phyloP scores from a whole-genome alignment of 2,329 filamentous ascomycete species.

The Talaromyces marneffei region DNA sequence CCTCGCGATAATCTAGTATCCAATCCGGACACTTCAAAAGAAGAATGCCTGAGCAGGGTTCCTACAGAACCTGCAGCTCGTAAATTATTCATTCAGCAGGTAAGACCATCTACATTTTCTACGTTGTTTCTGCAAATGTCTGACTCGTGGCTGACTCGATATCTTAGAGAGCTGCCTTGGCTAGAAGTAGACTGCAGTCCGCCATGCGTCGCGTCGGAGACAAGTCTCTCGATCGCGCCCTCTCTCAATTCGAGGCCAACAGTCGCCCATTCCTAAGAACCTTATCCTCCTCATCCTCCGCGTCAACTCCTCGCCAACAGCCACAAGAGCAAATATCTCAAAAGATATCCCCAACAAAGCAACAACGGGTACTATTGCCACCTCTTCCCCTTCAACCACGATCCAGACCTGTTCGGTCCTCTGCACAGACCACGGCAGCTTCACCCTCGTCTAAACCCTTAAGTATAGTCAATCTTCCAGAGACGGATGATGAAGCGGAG shows the following conservation, averaged over 20 bases:
- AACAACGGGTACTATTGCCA: slow-evolving; percentile 12
- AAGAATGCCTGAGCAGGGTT: slow-evolving; percentile 18
- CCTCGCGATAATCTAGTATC: slow-evolving; percentile 12
- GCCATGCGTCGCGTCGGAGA: slow-evolving; percentile 37
- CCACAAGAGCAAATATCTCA: not conserved
- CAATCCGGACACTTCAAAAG: slow-evolving; percentile 13
- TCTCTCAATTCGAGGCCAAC: slow-evolving; percentile 36
- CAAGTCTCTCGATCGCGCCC: slow-evolving; percentile 35
- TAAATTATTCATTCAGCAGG: slow-evolving; percentile 38
- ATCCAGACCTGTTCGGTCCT: slow-evolving; percentile 12
- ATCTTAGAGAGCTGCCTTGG: slow-evolving; percentile 35
- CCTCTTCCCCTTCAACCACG: slow-evolving; percentile 14
- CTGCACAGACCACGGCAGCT: slow-evolving; percentile 3
- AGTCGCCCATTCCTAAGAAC: slow-evolving; percentile 2
- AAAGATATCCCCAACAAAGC: not conserved
- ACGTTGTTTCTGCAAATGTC: too few species aligned
- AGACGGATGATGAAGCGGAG: not conserved
- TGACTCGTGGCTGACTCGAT: slow-evolving; percentile 14
- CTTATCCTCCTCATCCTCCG: not conserved
- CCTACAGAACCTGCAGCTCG: slow-evolving; percentile 33
- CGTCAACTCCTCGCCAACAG: not conserved
- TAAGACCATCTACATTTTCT: slow-evolving; percentile 18
- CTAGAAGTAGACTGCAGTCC: slow-evolving; percentile 34
- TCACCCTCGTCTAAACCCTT: slow-evolving; percentile 3
- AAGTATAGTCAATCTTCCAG: not conserved